Percentiles rank a stretch among this genome's conserved stretches.
phyloP scores from a whole-genome alignment of 2,329 filamentous ascomycete genomes.

The Shiraia bambusicola region DNA sequence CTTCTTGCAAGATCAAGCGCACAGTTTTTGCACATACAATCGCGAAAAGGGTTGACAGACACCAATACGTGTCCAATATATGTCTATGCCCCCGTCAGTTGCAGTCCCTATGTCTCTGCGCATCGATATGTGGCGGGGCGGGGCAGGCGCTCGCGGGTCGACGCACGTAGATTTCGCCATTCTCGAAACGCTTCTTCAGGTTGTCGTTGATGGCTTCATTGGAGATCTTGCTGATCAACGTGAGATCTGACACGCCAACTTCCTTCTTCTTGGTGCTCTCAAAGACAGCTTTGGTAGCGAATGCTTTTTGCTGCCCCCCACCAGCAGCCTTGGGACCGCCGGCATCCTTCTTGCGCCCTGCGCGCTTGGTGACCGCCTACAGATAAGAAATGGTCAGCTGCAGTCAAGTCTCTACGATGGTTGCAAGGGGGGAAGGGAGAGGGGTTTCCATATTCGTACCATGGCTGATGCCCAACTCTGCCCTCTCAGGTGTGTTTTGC shows the following conservation, averaged over 20 bases:
- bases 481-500: slow-evolving; percentile 23
- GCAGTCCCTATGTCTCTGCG: slow-evolving; percentile 10
- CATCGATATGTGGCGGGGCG: slow-evolving; percentile 17
- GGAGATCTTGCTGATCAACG: slow-evolving; percentile 95
- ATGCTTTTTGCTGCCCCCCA: slow-evolving; percentile 52
- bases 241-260: slow-evolving; percentile 96
- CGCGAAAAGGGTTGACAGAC: slow-evolving; percentile 96
- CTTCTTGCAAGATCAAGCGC: neutral
- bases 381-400: slow-evolving; percentile 21
- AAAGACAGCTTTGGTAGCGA: slow-evolving; percentile 93
- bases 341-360: slow-evolving; percentile 59
- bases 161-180: slow-evolving; percentile 88
- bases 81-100: slow-evolving; percentile 58
- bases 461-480: slow-evolving; percentile 39
- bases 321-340: slow-evolving; percentile 48
- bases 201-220: slow-evolving; percentile 99
- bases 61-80: slow-evolving; percentile 99
- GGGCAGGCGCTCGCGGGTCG: slow-evolving; percentile 26
- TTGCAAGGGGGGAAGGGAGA: no score
- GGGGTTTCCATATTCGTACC: slow-evolving; percentile 25
- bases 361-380: slow-evolving; percentile 59
- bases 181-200: slow-evolving; percentile 95
- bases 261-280: slow-evolving; percentile 99
- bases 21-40: slow-evolving; percentile 59
- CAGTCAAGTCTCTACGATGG: no score